Percentiles rank a stretch among this genome's conserved stretches.
phyloP scores from a whole-genome alignment of 2,329 filamentous ascomycete genomes.

The Gaeumannomyces tritici region DNA sequence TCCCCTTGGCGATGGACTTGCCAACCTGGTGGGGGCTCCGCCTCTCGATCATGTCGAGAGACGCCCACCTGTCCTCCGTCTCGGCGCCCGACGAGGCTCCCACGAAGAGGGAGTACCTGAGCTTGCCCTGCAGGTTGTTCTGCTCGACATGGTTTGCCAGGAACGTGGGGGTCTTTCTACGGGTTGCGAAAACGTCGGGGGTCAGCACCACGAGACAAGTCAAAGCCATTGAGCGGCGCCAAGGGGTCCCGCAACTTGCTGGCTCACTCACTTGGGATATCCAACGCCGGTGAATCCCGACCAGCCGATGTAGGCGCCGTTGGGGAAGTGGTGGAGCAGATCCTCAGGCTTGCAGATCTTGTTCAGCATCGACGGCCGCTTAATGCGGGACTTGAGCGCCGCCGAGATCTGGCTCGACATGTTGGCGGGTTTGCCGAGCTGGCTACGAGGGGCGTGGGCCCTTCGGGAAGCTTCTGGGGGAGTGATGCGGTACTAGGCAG shows the following conservation, averaged over 20 bases:
- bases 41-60: conserved; percentile 80
- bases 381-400: conserved; percentile 65
- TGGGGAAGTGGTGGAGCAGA: conserved; percentile 69
- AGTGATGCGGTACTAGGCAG: not conserved
- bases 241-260: not conserved
- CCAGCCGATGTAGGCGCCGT: conserved; percentile 84
- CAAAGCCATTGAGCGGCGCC: not conserved
- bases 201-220: too few species aligned
- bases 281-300: conserved; percentile 85
- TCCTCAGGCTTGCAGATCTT: conserved; percentile 76
- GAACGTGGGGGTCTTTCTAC: conserved; percentile 73
- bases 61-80: conserved; percentile 88
- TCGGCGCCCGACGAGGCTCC: conserved; percentile 84
- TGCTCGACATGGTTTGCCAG: conserved; percentile 84
- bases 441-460: not conserved
- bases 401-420: conserved; percentile 49
- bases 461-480: too few species aligned
- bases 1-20: conserved; percentile 82
- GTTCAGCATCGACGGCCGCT: conserved; percentile 66
- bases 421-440: not conserved
- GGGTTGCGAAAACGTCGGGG: not conserved
- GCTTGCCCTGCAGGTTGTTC: conserved; percentile 72
- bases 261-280: conserved; percentile 65
- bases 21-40: conserved; percentile 81
- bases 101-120: conserved; percentile 81